Percentiles rank a stretch among this genome's conserved stretches.
phyloP scores from a whole-genome alignment of 495 filamentous ascomycete species.

The Daldinia childiae region DNA sequence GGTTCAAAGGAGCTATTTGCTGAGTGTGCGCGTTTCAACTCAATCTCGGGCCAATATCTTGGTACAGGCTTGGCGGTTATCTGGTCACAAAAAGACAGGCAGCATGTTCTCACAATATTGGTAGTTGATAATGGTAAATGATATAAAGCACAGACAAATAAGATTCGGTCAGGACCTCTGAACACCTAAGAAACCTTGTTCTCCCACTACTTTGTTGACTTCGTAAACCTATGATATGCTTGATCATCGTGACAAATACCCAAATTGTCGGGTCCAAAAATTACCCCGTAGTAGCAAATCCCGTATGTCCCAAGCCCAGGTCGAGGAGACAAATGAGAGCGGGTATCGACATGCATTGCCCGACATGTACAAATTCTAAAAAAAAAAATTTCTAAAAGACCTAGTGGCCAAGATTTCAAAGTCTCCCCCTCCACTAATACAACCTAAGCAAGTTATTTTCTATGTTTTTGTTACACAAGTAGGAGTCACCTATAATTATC shows the following conservation, averaged over 20 bases:
- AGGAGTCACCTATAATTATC: constrained; percentile 15
- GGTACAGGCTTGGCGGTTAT: constrained; percentile 42
- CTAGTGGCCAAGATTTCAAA: background rate
- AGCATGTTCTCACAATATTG: constrained; percentile 39
- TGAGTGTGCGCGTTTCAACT: constrained; percentile 36
- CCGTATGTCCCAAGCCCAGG: constrained; percentile 22
- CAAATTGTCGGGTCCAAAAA: constrained; percentile 30
- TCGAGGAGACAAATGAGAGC: constrained; percentile 4
- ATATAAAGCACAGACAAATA: constrained; percentile 37
- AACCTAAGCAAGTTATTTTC: constrained; percentile 13
- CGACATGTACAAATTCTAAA: background rate
- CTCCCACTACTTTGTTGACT: background rate
- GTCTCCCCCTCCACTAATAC: background rate
- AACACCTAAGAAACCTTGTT: constrained; percentile 16
- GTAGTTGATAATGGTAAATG: constrained; percentile 42
- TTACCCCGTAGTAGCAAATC: constrained; percentile 30
- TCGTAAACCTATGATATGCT: constrained; percentile 14
- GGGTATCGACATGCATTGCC: background rate
- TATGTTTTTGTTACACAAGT: constrained; percentile 19
- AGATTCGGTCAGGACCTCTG: constrained; percentile 29
- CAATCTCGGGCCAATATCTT: constrained; percentile 41
- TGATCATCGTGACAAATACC: constrained; percentile 32
- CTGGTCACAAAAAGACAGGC: constrained; percentile 38
- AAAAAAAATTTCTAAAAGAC: background rate
- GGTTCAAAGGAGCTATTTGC: constrained; percentile 17